phyloP scores from a whole-genome alignment of 768 basidiomycete species.

The Lactarius tabidus region DNA sequence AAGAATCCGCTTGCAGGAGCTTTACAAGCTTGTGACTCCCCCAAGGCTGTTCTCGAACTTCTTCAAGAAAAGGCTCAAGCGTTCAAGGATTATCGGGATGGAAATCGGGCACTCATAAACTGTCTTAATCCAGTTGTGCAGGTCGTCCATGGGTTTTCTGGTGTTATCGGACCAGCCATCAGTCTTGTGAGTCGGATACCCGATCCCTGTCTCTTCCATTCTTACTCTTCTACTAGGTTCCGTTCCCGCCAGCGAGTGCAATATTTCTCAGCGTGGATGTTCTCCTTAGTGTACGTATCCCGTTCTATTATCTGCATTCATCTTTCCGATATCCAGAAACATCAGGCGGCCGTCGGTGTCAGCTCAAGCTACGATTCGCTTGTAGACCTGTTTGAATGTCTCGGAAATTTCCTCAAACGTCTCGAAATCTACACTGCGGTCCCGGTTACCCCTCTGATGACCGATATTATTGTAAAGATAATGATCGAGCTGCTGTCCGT shows the following conservation, averaged over 20 bases:
- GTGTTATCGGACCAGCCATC: background rate
- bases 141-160: background rate
- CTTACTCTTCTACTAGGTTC: background rate
- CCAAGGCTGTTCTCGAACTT: background rate
- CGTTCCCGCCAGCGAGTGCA: background rate
- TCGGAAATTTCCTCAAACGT: background rate
- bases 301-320: background rate
- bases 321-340: background rate
- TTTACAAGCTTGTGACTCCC: background rate
- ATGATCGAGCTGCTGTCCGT: background rate
- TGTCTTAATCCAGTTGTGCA: background rate
- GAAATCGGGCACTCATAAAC: background rate
- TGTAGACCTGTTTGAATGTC: background rate
- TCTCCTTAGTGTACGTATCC: background rate
- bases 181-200: background rate
- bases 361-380: background rate
- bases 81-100: constrained; percentile 4
- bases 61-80: background rate
- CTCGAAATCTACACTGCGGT: background rate
- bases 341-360: background rate
- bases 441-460: background rate
- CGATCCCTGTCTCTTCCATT: background rate
- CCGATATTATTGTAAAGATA: background rate
- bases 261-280: background rate
- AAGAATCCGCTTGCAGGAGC: background rate